Evolutionary conservation across 164 flowering plant species (phyloP), one percentile per base, ranked within the genome.

Genomic region (Magnolia officinalis): DNA sequence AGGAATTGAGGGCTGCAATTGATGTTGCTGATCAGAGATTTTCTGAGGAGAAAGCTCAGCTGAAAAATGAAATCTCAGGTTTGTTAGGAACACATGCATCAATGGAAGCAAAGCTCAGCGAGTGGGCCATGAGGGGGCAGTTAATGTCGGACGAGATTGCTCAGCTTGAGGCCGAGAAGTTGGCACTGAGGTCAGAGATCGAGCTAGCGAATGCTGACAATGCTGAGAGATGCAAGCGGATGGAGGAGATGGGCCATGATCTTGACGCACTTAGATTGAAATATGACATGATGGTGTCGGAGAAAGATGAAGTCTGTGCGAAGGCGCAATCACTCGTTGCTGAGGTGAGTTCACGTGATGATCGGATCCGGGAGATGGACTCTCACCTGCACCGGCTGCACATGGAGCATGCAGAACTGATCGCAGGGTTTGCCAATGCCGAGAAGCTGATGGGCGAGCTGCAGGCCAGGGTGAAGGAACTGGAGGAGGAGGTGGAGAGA

Each of bases 401-500:
- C 9, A 45, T 72, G 51, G 90, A 92, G 75, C 90, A 85, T 23
- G 80, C 58, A 23, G 78, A 85, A 77, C 78, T 89, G 73, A 83
- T 85, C 1, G 70, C 77, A 1, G 83, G 79, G 4, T 71, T 77
- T 6, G 87, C 81, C 51, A 83, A 20, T 61, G 88, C 84, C 20
- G 70, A 65, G 23, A 83, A 82, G 77, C 52, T 75, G 58, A 80
- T 55, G 19, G 79, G 78, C 45, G 84, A 83, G 73, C 77, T 86
- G 65, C 72, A 64, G 23, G 45, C 50, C 13, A 79, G 76, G 75
- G 79, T 82, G 66, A 80, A 70, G 72, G 85, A 83, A 61, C 76
- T 85, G 64, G 82, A 90, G 78, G 81, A 81, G 18, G 94, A 87
- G 78, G 83, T 88, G 45, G 90, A 86, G 77, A 83, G 63, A 83